phyloP scores from a whole-genome alignment of 129 eudicot species.

The Apium graveolens region DNA sequence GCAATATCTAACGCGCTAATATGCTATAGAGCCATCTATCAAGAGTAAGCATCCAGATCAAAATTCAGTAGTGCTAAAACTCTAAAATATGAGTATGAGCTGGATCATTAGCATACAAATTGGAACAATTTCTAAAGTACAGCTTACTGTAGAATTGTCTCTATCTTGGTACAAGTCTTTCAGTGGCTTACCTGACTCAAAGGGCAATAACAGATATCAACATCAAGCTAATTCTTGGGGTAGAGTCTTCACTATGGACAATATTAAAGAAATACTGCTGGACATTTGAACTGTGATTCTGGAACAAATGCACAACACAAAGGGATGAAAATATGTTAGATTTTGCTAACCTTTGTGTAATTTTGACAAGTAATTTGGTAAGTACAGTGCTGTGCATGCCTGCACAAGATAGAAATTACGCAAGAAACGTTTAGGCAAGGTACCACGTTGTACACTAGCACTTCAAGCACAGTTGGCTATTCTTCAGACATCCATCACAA shows the following conservation, averaged over 20 bases:
- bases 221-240: background rate
- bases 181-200: background rate
- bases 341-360: background rate
- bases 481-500: background rate
- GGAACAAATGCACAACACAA: background rate
- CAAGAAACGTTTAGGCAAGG: background rate
- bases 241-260: background rate
- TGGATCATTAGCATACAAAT: background rate
- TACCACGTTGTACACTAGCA: background rate
- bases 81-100: background rate
- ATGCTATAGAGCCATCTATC: background rate
- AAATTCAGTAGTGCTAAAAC: background rate
- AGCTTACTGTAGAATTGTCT: background rate
- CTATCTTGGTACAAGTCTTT: background rate
- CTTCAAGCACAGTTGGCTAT: background rate
- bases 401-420: background rate
- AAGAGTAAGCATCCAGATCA: background rate
- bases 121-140: slow-evolving; percentile 1
- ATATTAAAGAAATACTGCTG: background rate
- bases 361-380: background rate
- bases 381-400: background rate
- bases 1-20: background rate
- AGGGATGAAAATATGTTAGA: background rate
- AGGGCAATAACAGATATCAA: background rate
- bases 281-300: background rate